phyloP scores from a whole-genome alignment of 73 alveolate genomes.

The Halteria grandinella region DNA sequence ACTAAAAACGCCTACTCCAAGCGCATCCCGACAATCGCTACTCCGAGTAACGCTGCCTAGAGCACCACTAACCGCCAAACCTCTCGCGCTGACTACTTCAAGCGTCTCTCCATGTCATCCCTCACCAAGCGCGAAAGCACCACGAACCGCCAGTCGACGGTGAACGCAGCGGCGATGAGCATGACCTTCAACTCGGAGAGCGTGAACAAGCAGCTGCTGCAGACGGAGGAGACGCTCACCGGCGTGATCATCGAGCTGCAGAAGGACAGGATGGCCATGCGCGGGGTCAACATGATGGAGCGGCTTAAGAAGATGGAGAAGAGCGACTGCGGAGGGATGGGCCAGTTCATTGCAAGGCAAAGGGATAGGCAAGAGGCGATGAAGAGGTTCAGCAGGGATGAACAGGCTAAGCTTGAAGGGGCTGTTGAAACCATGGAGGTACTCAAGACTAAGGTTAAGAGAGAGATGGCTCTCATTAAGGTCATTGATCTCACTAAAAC shows the following conservation, averaged over 20 bases:
- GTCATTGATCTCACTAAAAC: conserved; percentile 49
- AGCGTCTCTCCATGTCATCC: no score
- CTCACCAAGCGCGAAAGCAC: no score
- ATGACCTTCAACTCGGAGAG: no score
- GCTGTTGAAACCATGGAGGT: conserved; percentile 29
- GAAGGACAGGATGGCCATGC: conserved; percentile 22
- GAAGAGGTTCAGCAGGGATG: conserved; percentile 8
- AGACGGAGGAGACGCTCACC: conserved; percentile 27
- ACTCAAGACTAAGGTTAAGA: conserved; percentile 36
- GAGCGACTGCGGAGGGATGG: conserved; percentile 30
- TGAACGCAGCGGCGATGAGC: no score
- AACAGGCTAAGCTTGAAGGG: conserved; percentile 7
- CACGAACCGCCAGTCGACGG: no score
- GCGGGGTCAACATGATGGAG: conserved; percentile 15
- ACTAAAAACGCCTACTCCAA: no score
- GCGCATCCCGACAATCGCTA: no score
- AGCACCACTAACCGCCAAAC: no score
- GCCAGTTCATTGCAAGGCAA: conserved; percentile 30
- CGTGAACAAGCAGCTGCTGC: conserved; percentile 19
- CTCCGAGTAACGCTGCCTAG: no score
- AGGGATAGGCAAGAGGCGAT: conserved; percentile 11
- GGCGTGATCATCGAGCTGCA: conserved; percentile 13
- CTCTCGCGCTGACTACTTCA: no score
- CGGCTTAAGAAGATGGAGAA: conserved; percentile 32
- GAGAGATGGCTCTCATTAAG: conserved; percentile 49